Base-by-base conservation (phyloP, 202 grass and related monocot genomes). In the Digitaria exilis region DNA sequence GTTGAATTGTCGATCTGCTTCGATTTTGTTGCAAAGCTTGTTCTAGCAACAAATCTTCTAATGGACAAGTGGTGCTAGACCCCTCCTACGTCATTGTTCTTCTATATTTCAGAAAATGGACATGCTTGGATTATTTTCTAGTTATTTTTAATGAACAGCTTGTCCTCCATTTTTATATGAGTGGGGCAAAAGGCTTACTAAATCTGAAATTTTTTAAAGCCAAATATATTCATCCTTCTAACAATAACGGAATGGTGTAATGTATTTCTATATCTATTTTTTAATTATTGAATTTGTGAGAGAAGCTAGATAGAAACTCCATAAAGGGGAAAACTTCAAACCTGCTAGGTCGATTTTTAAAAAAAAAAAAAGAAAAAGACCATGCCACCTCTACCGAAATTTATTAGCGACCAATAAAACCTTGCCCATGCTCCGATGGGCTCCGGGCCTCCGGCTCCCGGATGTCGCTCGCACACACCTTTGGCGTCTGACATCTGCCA, bases 331-430 rank as follows among this genome's bases (percentile, higher is more conserved):
- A 51, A 51, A 72, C 68, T 9, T 71, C 41, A 16, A 19, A 18
- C 24, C 5, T n/a, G n/a, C n/a, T 46, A 28, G 17, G 22, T 46
- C 22, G 42, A 46, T 69, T 17, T 15, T 45, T 45, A 26, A 24
- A 14, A 6, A 13, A n/a, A 18, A n/a, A 18, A 14, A 35, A 2
- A 7, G 37, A 1, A 15, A 32, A 11, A 21, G 9, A 11, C 0
- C 44, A 83, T 75, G 59, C 10, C 58, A 65, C 18, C 7, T 55
- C 32, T 45, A 18, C n/a, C 66, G 22, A 45, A 65, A 24, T 26
- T 26, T 13, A 59, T 59, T 25, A 58, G 10, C 16, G 16, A 3
- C 24, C 62, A 76, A 61, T 70, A 54, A 82, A 73, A 65, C 83
- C 29, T 14, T 55, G 17, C 61, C 8, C 1, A 49, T 60, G 61